Evolutionary conservation across 139 green algal species (phyloP), one percentile per base, ranked within the genome.

Genomic region (Diplosphaera chodatii): DNA sequence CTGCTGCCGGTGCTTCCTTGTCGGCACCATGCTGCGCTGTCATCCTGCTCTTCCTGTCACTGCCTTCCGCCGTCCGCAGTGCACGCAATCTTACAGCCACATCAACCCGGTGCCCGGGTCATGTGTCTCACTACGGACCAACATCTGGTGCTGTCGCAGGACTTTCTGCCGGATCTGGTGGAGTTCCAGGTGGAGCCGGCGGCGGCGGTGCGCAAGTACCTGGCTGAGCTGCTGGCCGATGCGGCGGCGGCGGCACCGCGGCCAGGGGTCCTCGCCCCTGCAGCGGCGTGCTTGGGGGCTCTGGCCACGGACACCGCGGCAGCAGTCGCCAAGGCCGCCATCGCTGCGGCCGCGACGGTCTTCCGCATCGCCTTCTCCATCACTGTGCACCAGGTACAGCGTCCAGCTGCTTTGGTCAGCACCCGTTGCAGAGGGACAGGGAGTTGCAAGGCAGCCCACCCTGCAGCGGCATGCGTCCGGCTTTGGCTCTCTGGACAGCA

Each of bases 151-250:
- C 48, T 59, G 16, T 25, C 18, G 48, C 48, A 59, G 48, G 48
- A 59, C 3, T 81, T 88, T 37, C 27, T 88, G 32, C 66, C 65
- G 23, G 71, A 79, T 32, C 18, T 88, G 32, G 41, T 83, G 33
- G 77, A 85, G 68, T 73, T 85, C 34, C 79, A 83, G 80, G 74
- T 81, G 0, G 81, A 88, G 37, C 56, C 68, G 27, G 55, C 75
- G 13, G 62, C 74, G 15, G 73, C 72, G 13, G 78, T 88, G 34
- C 66, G 76, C 29, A 63, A 67, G 18, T 66, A 37, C 30, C 33
- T 88, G 27, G 32, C 76, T 0, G 78, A 78, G 0, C 55, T 87
- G 37, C 32, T 79, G 10, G 27, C 22, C 23, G 80, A 85, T 31
- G 22, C 41, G 1, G 37, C 31, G 18, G 48, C 48, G 3, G 48